Evolutionary conservation across 129 eudicot genomes (phyloP).

Genomic region (Centella asiatica): DNA sequence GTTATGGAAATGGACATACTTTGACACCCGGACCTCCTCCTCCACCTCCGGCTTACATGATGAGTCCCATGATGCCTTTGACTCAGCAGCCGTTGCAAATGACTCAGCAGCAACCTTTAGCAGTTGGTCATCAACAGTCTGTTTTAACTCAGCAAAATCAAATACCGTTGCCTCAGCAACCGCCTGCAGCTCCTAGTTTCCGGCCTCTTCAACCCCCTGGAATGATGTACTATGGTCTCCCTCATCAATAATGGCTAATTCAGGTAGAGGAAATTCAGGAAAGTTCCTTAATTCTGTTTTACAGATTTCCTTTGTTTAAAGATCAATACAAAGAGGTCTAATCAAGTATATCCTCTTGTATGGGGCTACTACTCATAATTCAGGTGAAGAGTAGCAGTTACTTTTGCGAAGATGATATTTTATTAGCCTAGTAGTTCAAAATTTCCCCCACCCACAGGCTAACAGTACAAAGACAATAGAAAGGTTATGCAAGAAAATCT

Average conservation of each 20-base stretch:
- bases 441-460: no score
- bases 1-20: constrained; percentile 40
- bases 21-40: constrained; percentile 46
- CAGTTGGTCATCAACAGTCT: constrained; percentile 33
- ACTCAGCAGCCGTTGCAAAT: constrained; percentile 43
- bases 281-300: constrained; percentile 5
- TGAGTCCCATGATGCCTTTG: constrained; percentile 62
- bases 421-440: no score
- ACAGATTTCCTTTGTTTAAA: constrained; percentile 9
- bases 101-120: constrained; percentile 33
- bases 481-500: no score
- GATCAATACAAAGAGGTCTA: constrained; percentile 8
- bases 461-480: no score
- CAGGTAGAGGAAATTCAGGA: constrained; percentile 4
- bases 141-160: constrained; percentile 21
- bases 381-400: no score
- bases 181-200: constrained; percentile 43
- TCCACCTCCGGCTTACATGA: constrained; percentile 65
- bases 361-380: no score
- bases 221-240: constrained; percentile 59
- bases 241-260: constrained; percentile 37
- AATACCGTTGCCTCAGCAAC: constrained; percentile 35
- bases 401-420: no score
- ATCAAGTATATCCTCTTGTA: no score
- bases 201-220: constrained; percentile 60